Evolutionary conservation across 1,284 basidiomycete species (phyloP), one percentile per base, ranked within the genome.

Genomic region (Heliocybe sulcata): DNA sequence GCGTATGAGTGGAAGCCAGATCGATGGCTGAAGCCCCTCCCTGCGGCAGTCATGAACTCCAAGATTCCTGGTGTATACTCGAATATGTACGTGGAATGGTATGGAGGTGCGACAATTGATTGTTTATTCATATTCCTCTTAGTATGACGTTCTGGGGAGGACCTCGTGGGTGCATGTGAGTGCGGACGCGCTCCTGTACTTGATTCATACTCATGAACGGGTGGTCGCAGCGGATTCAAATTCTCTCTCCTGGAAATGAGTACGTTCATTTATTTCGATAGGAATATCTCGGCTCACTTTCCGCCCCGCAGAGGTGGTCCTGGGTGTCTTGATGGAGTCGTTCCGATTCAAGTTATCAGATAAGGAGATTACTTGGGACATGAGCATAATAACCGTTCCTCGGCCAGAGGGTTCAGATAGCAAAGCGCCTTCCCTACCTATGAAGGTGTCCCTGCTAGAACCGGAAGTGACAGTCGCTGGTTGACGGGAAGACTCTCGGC

Each of bases 31-130:
- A 23, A 45, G 35, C 55, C 57, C 14, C 47, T 60, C 2, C 59
- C 59, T 11, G 55, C 55, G 16, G 52, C 38, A 25, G 57, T 56
- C 14, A 48, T 45, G 11, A 48, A 55, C 12, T 57, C 57, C 19
- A 55, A 53, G 16, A 45, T 59, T 11, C 59, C 58, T 8, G 59
- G 59, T 9, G 52, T 59, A 29, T 60, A 60, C 54, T 45, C 59
- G 19, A 58, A 58, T 19, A 58, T 52, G 60, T 61, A 48, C 51
- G 60, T 58, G 19, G 12, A 6, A 42, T 8, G 4, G 4, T 6
- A 6, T 35, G 11, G 26, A 22, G 45, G 38, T 6, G 16, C 6
- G 16, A 42, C 16, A 42, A 3, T n/a, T 16, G 12, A 9, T 35
- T 35, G 16, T 6, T 20, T 20, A n/a, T n/a, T 42, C 8, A 42